phyloP scores from a whole-genome alignment of 2,329 filamentous ascomycete species.

The Pseudofabraea citricarpa region DNA sequence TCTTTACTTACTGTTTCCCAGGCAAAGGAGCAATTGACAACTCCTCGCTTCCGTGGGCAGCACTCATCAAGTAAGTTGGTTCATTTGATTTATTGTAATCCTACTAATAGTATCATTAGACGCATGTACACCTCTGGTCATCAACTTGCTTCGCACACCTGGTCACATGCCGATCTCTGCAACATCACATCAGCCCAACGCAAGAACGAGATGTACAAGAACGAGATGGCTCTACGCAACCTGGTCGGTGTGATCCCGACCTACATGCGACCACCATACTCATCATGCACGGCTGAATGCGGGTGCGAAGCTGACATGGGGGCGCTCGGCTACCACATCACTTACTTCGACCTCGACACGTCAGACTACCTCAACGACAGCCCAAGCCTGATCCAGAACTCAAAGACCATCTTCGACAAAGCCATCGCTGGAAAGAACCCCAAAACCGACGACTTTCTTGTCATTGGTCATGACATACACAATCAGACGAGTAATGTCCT shows the following conservation, averaged over 20 bases:
- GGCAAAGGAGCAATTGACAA: slow-evolving; percentile 51
- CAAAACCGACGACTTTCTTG: slow-evolving; percentile 33
- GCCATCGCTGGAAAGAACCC: slow-evolving; percentile 10
- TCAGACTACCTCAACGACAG: slow-evolving; percentile 43
- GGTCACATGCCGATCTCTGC: slow-evolving; percentile 44
- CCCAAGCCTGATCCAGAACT: slow-evolving; percentile 37
- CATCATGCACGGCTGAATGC: slow-evolving; percentile 33
- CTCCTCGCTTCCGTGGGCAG: slow-evolving; percentile 36
- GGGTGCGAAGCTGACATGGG: slow-evolving; percentile 31
- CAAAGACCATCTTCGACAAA: slow-evolving; percentile 32
- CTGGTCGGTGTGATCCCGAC: slow-evolving; percentile 48
- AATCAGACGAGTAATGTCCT: slow-evolving; percentile 27
- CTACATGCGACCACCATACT: slow-evolving; percentile 44
- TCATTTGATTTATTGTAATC: neutral
- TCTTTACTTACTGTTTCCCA: too few species aligned
- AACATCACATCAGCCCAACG: slow-evolving; percentile 35
- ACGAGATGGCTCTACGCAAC: slow-evolving; percentile 50
- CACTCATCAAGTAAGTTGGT: slow-evolving; percentile 18
- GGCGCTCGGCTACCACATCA: slow-evolving; percentile 40
- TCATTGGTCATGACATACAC: slow-evolving; percentile 40
- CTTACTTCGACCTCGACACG: slow-evolving; percentile 44
- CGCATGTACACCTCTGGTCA: slow-evolving; percentile 40
- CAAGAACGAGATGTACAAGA: slow-evolving; percentile 44
- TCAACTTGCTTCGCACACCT: slow-evolving; percentile 55
- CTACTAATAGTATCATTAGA: slow-evolving; percentile 5